Percentiles rank a stretch among this genome's conserved stretches.
phyloP scores from a whole-genome alignment of 768 basidiomycete species.

The Leccinum rimulosum region DNA sequence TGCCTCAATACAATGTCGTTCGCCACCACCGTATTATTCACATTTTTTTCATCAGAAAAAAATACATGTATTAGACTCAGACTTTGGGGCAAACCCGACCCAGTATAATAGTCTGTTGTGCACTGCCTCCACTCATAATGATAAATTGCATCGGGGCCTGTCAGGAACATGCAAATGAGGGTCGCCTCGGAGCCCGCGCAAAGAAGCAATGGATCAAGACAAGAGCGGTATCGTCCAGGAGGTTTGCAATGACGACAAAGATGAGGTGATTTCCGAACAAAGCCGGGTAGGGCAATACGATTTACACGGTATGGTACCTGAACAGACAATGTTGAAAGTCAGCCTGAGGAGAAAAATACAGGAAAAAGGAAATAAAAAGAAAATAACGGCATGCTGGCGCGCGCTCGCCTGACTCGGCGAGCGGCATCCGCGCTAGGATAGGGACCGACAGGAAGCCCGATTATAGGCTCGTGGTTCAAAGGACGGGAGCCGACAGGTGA shows the following conservation, averaged over 20 bases:
- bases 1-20: not conserved
- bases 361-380: not conserved
- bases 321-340: constrained; percentile 10
- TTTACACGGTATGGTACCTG: constrained; percentile 16
- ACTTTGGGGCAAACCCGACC: not conserved
- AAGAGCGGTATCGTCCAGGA: not conserved
- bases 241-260: not conserved
- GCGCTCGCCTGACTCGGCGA: constrained; percentile 1
- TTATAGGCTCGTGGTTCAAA: constrained; percentile 4
- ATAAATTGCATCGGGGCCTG: constrained; percentile 24
- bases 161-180: constrained; percentile 23
- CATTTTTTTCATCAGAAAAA: constrained; percentile 3
- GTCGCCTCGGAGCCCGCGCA: constrained; percentile 35
- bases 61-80: not conserved
- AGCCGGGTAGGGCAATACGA: constrained; percentile 6
- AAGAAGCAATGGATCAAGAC: constrained; percentile 4
- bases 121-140: constrained; percentile 15
- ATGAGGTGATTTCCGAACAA: constrained; percentile 26
- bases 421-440: constrained; percentile 3
- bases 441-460: not conserved
- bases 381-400: constrained; percentile 12
- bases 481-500: not conserved
- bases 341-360: not conserved
- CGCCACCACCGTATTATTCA: constrained; percentile 9
- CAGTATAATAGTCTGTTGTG: not conserved